Evolutionary conservation across 345 rosid genomes (phyloP), one percentile per base, ranked within the genome.

Genomic region (Gossypium mustelinum): DNA sequence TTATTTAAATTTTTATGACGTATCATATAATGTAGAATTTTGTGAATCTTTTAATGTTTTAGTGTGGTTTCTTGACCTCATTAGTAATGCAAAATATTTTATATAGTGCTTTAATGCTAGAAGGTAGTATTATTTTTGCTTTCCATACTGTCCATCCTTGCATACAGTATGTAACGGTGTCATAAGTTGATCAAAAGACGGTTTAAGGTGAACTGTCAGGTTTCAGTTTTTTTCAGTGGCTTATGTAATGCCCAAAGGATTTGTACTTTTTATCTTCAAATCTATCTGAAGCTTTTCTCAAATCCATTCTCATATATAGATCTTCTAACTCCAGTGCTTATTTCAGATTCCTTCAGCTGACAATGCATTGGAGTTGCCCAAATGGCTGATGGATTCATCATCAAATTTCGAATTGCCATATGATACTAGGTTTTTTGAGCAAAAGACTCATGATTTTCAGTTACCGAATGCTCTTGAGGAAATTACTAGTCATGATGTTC

Each of bases 401-500:
- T 27, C 85, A 71, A 88, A 79, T 83, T 52, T 80, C 73, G 92
- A 84, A 50, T 71, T 81, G 73, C 73, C 82, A 70, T 87, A 83
- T 80, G 87, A 87, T 75, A 73, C 81, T 25, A 75, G 78, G 67
- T 79, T 86, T 73, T 79, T 85, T 73, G 96, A 84, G 78, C 92
- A 79, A 84, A 77, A 79, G 76, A 82, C 83, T 44, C 71, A 77
- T 34, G 83, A 76, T 76, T 45, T 71, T 24, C 68, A 39, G 66
- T 62, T 75, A 48, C 81, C 75, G 7, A 77, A 78, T 79, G 74
- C 79, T 65, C 59, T 77, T 27, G 86, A 82, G 77, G 73, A 83
- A 64, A 79, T 79, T 71, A 73, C 81, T 64, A 75, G 73, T 76
- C 81, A 79, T 67, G 78, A 77, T 77, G 77, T 60, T 63, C 91